Evolutionary conservation across 441 rosid species (phyloP), one percentile per base, ranked within the genome.

Genomic region (Croton setiger): DNA sequence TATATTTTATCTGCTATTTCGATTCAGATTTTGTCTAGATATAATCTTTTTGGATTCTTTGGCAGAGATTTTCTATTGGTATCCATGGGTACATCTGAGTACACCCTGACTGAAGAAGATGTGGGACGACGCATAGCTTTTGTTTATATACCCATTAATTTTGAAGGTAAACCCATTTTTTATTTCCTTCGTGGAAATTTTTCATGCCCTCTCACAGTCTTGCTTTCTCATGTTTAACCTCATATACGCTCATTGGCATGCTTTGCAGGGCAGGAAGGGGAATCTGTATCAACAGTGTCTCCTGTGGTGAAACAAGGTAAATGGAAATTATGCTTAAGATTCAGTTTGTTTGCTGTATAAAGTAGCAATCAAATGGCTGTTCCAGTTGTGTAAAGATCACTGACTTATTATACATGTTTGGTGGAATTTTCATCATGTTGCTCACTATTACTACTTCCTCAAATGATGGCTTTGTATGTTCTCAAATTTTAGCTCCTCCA

Each of bases 231-330:
- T 62, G 27, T 41, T 62, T 70, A 31, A 18, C 68, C 44, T 57
- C 20, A 8, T 31, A 9, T 53, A 20, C 60, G 20, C 56, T 20
- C 12, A 39, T 56, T 63, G 69, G 39, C 53, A 69, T 67, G 33
- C 53, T 72, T 83, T 86, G 69, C 96, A 96, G 99, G 99, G 48
- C 87, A 89, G 72, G 98, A 91, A 79, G 99, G 99, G 64, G 88
- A 89, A 80, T 81, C 96, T 37, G 69, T 85, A 33, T 87, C 98
- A 72, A 69, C 80, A 45, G 71, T 85, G 75, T 91, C 98, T 69
- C 74, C 75, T 55, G 78, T 61, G 68, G 89, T 96, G 69, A 91
- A 87, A 82, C 96, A 80, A 89, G 98, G 99, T 96, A 86, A 67
- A 74, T 65, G 69, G 43, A 70, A 67, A 49, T 72, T 64, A 66